Conservation (phyloP, 495 filamentous ascomycete genomes). For the Aspergillus hancockii region DNA sequence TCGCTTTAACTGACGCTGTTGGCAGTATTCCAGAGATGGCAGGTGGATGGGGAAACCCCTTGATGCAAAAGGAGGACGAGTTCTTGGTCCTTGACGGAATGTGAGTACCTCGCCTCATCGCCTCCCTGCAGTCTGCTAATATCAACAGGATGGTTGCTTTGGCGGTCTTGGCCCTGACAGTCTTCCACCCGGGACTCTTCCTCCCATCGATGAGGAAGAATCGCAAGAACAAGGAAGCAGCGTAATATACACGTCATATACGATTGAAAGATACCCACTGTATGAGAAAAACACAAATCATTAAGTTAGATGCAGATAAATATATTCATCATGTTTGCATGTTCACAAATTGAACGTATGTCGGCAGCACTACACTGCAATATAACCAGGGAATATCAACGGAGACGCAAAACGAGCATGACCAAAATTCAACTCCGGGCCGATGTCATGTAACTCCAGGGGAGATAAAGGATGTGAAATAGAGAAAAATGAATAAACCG, state of each 20-base stretch:
- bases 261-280: background rate
- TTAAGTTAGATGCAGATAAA: background rate
- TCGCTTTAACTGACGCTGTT: background rate
- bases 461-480: background rate
- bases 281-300: background rate
- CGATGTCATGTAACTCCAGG: conserved; percentile 5
- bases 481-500: background rate
- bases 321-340: background rate
- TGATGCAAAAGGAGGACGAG: conserved; percentile 66
- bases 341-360: background rate
- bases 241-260: conserved; percentile 12
- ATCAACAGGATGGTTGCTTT: conserved; percentile 49
- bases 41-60: conserved; percentile 65
- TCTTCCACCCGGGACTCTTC: conserved; percentile 52
- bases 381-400: background rate
- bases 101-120: conserved; percentile 31
- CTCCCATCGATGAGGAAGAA: conserved; percentile 45
- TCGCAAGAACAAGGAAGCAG: conserved; percentile 21
- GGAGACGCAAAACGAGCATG: background rate
- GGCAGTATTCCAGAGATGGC: conserved; percentile 49
- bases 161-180: conserved; percentile 44
- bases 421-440: conserved; percentile 2
- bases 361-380: conserved; percentile 1
- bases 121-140: conserved; percentile 3
- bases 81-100: conserved; percentile 65